Evolutionary conservation across 805 yeast genomes (phyloP).

Genomic region (Candida verbasci): DNA sequence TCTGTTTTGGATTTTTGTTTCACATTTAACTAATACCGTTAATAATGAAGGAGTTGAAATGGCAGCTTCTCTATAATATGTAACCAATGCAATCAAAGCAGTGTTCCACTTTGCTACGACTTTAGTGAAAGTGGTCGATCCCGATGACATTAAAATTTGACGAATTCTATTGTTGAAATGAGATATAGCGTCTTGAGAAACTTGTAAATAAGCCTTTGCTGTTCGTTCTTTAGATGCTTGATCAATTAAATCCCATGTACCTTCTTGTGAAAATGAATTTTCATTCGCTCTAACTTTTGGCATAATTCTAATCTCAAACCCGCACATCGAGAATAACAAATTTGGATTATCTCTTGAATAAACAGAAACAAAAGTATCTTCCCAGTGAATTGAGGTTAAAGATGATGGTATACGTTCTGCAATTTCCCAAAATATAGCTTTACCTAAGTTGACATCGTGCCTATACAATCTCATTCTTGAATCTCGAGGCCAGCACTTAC

Average conservation of each 20-base stretch:
- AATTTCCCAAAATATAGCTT: constrained; percentile 91
- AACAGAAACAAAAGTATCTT: constrained; percentile 75
- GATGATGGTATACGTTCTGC: constrained; percentile 75
- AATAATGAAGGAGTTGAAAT: constrained; percentile 74
- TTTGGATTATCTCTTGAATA: constrained; percentile 91
- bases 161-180: constrained; percentile 79
- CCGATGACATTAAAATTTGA: constrained; percentile 90
- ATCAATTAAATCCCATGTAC: constrained; percentile 85
- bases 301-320: constrained; percentile 85
- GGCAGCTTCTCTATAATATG: constrained; percentile 92
- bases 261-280: constrained; percentile 60
- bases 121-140: constrained; percentile 91
- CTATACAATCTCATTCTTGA: constrained; percentile 86
- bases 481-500: constrained; percentile 93
- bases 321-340: constrained; percentile 84
- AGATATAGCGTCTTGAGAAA: constrained; percentile 73
- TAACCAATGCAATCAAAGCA: constrained; percentile 75
- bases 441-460: constrained; percentile 85
- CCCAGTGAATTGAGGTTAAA: constrained; percentile 72
- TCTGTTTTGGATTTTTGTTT: constrained; percentile 88
- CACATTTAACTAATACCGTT: constrained; percentile 83
- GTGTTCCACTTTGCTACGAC: constrained; percentile 96
- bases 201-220: constrained; percentile 83
- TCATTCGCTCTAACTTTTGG: constrained; percentile 66
- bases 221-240: constrained; percentile 75